Conservation (phyloP, 2,329 filamentous ascomycete genomes). For the Microdochium bolleyi region DNA sequence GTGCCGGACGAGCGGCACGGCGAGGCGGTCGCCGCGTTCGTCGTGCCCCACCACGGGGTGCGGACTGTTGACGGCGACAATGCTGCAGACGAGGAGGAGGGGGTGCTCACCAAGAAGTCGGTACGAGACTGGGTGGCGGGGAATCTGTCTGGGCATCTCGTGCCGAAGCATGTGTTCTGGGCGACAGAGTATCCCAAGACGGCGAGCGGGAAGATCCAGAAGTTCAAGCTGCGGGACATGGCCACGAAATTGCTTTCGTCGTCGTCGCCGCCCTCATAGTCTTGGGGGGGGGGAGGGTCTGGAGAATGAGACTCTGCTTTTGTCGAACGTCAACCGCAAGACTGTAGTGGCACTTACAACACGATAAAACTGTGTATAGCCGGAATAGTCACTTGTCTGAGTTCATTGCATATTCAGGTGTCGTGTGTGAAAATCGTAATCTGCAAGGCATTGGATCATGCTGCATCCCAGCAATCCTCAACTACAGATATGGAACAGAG, state of each 20-base stretch:
- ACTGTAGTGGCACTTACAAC: no score
- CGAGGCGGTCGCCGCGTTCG: constrained; percentile 79
- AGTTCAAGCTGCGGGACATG: constrained; percentile 72
- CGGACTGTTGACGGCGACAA: constrained; percentile 13
- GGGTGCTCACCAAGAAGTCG: constrained; percentile 42
- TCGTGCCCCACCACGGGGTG: constrained; percentile 45
- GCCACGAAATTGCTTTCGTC: constrained; percentile 30
- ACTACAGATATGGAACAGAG: no score
- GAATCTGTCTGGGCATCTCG: constrained; percentile 65
- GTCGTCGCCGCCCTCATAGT: background rate
- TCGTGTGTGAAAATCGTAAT: no score
- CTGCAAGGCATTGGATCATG: no score
- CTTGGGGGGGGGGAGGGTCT: no score
- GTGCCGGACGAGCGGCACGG: constrained; percentile 76
- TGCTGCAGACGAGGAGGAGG: constrained; percentile 14
- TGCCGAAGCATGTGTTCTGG: constrained; percentile 88
- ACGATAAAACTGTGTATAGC: no score
- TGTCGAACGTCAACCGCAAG: no score
- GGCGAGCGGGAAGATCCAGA: constrained; percentile 93
- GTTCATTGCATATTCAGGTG: no score
- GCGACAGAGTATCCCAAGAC: constrained; percentile 84
- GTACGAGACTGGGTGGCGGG: constrained; percentile 65
- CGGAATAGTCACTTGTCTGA: no score
- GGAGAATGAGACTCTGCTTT: no score
- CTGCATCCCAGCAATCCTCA: no score